These are phyloP conservation scores for Monotropa hypopitys DNA, from an alignment of 179 eudicot species.

Conservation along the genomic window DNA sequence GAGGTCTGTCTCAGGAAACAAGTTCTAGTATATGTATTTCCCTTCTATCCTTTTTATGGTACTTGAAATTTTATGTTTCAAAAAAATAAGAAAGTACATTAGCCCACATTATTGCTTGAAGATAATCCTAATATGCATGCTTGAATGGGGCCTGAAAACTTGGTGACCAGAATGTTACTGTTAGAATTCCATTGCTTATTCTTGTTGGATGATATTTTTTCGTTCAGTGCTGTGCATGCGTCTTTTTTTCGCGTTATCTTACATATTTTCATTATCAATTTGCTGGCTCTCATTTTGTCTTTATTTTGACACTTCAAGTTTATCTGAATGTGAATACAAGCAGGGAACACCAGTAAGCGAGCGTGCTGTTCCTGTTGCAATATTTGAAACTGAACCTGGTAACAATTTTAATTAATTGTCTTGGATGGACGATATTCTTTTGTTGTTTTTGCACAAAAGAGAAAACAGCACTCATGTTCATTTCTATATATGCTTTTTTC, in stretches of 20 bases:
- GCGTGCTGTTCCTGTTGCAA: slow-evolving; percentile 95
- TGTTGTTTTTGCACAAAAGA: background rate
- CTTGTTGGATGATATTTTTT: background rate
- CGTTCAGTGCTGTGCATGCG: background rate
- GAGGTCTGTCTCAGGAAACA: background rate
- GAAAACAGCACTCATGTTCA: slow-evolving; percentile 6
- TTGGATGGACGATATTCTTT: background rate
- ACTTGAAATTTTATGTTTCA: background rate
- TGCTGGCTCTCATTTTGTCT: background rate
- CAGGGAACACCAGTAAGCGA: slow-evolving; percentile 98
- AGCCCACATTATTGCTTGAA: background rate
- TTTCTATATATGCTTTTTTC: slow-evolving; percentile 9
- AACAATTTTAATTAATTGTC: slow-evolving; percentile 11
- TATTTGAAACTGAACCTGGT: slow-evolving; percentile 88
- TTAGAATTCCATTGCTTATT: background rate
- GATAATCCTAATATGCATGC: background rate
- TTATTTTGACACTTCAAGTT: background rate
- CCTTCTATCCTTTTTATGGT: background rate
- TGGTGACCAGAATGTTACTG: background rate
- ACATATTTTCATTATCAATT: background rate
- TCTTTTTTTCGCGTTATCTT: background rate
- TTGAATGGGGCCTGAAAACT: background rate
- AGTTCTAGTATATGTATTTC: background rate
- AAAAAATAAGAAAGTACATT: background rate
- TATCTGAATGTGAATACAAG: slow-evolving; percentile 8